Base-by-base conservation (phyloP, 441 rosid species). In the Eruca vesicaria region DNA sequence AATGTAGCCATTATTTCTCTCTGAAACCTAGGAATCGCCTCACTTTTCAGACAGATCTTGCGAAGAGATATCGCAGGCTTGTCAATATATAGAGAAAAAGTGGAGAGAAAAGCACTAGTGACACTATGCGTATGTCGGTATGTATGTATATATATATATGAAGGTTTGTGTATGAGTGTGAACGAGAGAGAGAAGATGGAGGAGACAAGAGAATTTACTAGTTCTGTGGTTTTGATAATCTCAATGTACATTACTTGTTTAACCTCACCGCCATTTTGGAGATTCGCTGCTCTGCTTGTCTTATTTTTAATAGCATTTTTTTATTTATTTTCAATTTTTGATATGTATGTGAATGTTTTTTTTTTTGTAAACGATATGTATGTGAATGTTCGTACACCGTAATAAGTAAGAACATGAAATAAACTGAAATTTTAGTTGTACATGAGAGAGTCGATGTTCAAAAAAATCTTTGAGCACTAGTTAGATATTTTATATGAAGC, bases 1-100 rank as follows among this genome's bases (percentile, higher is more conserved):
- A 78, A 75, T 73, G 81, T 70, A 81, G 86, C 79, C 92, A 88
- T 87, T 69, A 50, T 32, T 55, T 52, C 5, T 43, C 71, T 61
- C 73, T 84, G 72, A 75, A 73, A 81, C 79, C 74, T 68, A 80
- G 48, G 75, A 69, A 50, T 18, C 55, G 7, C 50, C 66, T 66
- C 63, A 10, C 80, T 77, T 10, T 72, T 78, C 33, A 69, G 78
- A 74, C 72, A 78, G 81, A 78, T 78, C 78, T 78, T 43, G 69
- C 10, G 36, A 32, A 58, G 77, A 71, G 19, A 63, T 82, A 61
- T 69, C 72, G 67, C 76, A 77, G 76, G 69, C 75, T 60, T 19
- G 45, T 66, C 71, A 38, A 62, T 83, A 71, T 82, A 64, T 82
- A 77, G 70, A 5, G 3, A 20, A 18, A 45, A 20, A 20, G 35